Evolutionary conservation across 495 filamentous ascomycete species (phyloP).

Genomic region (Venustampulla echinocandica): DNA sequence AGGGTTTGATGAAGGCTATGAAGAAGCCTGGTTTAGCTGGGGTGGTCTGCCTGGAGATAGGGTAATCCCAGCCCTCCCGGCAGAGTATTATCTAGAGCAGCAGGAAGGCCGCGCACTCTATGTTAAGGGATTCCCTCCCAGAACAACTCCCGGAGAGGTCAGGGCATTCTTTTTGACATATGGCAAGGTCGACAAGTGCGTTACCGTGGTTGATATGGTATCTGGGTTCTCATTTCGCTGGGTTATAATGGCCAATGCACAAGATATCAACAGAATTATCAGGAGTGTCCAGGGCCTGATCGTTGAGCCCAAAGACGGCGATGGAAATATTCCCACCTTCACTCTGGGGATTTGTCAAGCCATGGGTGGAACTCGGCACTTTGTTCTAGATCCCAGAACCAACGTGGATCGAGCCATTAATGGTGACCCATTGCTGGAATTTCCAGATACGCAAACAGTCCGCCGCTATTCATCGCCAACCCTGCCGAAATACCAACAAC

Average conservation of each 20-base stretch:
- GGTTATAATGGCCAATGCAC: constrained; percentile 10
- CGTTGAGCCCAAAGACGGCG: neutral
- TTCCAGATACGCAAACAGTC: too few species aligned
- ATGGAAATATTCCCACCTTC: neutral
- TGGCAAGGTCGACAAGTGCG: constrained; percentile 5
- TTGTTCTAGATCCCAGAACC: too few species aligned
- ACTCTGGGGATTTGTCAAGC: neutral
- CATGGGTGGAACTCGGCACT: too few species aligned
- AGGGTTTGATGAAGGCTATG: neutral
- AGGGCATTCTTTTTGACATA: neutral
- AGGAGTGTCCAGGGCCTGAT: neutral
- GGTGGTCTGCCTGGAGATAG: neutral
- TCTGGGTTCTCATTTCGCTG: constrained; percentile 14
- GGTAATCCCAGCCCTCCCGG: constrained; percentile 8
- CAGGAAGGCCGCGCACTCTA: constrained; percentile 9
- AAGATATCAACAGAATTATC: constrained; percentile 2
- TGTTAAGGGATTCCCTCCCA: constrained; percentile 6
- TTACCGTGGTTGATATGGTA: constrained; percentile 3
- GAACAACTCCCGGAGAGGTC: neutral
- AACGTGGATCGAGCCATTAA: too few species aligned
- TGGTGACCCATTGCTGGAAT: too few species aligned
- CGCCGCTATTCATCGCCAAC: too few species aligned
- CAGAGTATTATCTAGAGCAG: neutral
- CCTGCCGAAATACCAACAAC: too few species aligned
- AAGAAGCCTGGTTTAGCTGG: constrained; percentile 6